Conservation (phyloP, 75 land plant species). For the Picea sitchensis region DNA sequence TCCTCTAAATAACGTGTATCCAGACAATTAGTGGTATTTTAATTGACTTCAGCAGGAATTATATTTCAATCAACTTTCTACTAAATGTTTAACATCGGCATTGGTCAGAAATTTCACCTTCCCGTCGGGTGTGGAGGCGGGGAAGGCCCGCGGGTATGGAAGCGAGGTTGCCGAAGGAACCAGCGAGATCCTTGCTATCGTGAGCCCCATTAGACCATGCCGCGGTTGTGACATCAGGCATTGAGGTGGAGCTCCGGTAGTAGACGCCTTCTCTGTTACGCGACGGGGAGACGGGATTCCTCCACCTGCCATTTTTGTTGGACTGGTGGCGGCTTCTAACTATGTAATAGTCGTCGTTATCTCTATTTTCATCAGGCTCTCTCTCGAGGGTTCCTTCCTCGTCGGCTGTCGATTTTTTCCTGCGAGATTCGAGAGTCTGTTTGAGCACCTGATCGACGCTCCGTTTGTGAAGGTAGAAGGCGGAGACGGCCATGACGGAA, state of each 20-base stretch:
- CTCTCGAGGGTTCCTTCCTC: constrained; percentile 7
- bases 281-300: not conserved
- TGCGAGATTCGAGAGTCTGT: constrained; percentile 38
- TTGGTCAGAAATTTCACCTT: constrained; percentile 44
- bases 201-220: constrained; percentile 15
- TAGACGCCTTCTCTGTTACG: constrained; percentile 18
- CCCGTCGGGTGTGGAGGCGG: constrained; percentile 63
- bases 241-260: constrained; percentile 37
- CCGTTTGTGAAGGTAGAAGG: constrained; percentile 79
- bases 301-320: constrained; percentile 2
- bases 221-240: constrained; percentile 56
- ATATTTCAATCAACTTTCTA: too few species aligned
- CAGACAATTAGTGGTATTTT: too few species aligned
- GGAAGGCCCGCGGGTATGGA: constrained; percentile 84
- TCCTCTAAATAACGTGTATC: too few species aligned
- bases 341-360: not conserved
- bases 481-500: constrained; percentile 78
- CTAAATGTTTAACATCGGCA: too few species aligned
- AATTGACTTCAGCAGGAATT: too few species aligned
- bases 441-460: constrained; percentile 68
- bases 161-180: constrained; percentile 6
- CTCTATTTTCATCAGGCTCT: not conserved
- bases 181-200: constrained; percentile 15
- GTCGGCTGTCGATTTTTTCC: constrained; percentile 12
- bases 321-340: not conserved